Evolutionary conservation across 352 stramenopile species (phyloP).

Genomic region (Phytopythium ostracodes): DNA sequence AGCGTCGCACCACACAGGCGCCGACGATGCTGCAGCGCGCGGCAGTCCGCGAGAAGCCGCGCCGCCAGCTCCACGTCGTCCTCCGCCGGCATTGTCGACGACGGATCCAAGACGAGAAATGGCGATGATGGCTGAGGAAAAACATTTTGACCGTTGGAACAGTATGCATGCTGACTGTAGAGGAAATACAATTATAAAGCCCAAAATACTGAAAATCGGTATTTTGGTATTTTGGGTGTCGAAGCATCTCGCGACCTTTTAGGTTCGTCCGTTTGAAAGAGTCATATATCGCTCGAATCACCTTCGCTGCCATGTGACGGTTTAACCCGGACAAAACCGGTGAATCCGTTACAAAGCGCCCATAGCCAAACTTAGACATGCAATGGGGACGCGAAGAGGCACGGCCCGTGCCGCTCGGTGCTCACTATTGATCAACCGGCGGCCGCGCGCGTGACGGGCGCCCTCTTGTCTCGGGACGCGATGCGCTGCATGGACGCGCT

Average conservation of each 20-base stretch:
- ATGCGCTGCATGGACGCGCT: slow-evolving; percentile 22
- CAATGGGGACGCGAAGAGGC: not conserved
- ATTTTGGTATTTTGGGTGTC: too few species aligned
- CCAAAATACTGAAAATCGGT: too few species aligned
- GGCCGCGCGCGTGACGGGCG: not conserved
- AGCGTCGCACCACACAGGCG: slow-evolving; percentile 24
- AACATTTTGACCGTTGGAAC: too few species aligned
- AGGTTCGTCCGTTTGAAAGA: not conserved
- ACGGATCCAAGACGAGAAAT: not conserved
- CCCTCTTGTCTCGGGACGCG: not conserved
- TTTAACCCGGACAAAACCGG: not conserved
- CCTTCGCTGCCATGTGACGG: too few species aligned
- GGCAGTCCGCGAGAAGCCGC: slow-evolving; percentile 25
- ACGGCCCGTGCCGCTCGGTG: not conserved
- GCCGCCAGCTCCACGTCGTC: slow-evolving; percentile 1
- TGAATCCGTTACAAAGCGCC: not conserved
- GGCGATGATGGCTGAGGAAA: not conserved
- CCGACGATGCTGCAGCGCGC: slow-evolving; percentile 30
- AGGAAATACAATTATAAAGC: too few species aligned
- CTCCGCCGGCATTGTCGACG: not conserved
- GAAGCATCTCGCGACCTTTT: not conserved
- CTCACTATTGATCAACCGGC: not conserved
- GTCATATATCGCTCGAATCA: not conserved
- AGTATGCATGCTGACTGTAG: too few species aligned
- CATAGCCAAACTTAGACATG: not conserved